phyloP scores from a whole-genome alignment of 495 filamentous ascomycete genomes.

The Daldinia decipiens region DNA sequence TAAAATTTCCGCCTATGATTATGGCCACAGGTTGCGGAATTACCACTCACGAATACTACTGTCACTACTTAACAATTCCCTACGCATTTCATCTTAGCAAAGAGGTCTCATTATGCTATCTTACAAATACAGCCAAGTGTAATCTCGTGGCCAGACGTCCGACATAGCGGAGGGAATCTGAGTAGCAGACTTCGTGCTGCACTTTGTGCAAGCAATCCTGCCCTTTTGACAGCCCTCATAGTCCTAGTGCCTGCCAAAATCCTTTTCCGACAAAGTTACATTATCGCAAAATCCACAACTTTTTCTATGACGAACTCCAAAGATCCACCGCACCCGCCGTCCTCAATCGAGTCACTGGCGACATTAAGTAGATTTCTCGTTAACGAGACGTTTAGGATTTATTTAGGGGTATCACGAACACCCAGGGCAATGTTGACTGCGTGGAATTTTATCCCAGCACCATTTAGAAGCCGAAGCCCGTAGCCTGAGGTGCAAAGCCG shows the following conservation, averaged over 20 bases:
- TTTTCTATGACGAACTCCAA: conserved; percentile 35
- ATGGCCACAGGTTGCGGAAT: not conserved
- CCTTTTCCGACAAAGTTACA: conserved; percentile 20
- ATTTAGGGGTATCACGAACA: conserved; percentile 8
- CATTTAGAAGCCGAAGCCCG: conserved; percentile 68
- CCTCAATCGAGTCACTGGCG: conserved; percentile 7
- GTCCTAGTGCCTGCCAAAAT: conserved; percentile 19
- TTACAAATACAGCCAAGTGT: conserved; percentile 40
- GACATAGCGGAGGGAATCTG: conserved; percentile 10
- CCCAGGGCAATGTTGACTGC: not conserved
- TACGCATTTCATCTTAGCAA: not conserved
- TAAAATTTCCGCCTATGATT: not conserved
- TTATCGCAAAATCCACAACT: conserved; percentile 39
- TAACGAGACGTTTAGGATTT: not conserved
- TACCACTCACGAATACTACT: not conserved
- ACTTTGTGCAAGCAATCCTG: conserved; percentile 14
- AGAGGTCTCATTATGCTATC: conserved; percentile 34
- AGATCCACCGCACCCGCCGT: conserved; percentile 20
- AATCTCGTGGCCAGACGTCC: conserved; percentile 21
- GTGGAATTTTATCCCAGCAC: not conserved
- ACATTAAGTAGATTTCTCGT: conserved; percentile 18
- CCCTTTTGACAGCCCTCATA: not conserved
- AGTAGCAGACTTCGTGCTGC: conserved; percentile 9
- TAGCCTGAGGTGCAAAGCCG: conserved; percentile 82
- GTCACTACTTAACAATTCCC: not conserved